phyloP scores from a whole-genome alignment of 2,329 filamentous ascomycete genomes.

The Aspergillus floridensis region DNA sequence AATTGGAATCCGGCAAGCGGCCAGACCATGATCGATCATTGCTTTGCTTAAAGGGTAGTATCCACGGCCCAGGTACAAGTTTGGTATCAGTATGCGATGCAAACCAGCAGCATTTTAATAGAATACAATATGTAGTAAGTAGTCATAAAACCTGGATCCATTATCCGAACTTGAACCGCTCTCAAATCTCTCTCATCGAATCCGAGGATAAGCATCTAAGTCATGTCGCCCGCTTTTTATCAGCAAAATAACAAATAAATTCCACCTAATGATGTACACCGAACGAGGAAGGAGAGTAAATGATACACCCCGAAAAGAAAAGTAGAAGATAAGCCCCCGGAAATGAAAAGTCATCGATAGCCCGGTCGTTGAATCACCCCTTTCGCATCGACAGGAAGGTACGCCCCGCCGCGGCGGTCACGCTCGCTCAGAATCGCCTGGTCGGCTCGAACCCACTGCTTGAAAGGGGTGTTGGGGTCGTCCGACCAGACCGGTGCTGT shows the following conservation, averaged over 20 bases:
- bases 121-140: too few species aligned
- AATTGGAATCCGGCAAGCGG: too few species aligned
- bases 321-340: background rate
- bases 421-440: conserved; percentile 32
- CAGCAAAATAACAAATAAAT: background rate
- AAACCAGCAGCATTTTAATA: too few species aligned
- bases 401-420: conserved; percentile 25
- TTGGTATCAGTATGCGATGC: too few species aligned
- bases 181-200: too few species aligned
- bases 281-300: background rate
- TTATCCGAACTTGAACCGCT: too few species aligned
- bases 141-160: too few species aligned
- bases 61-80: too few species aligned
- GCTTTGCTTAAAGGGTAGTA: too few species aligned
- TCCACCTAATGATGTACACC: background rate
- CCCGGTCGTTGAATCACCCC: conserved; percentile 30
- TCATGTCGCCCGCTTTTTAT: background rate
- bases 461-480: conserved; percentile 39
- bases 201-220: too few species aligned
- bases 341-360: background rate
- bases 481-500: conserved; percentile 31
- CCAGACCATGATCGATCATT: too few species aligned
- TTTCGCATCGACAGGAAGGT: conserved; percentile 31
- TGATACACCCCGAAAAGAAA: background rate
- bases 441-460: conserved; percentile 35